Evolutionary conservation across 73 alveolate genomes (phyloP).

Genomic region (Halteria grandinella): DNA sequence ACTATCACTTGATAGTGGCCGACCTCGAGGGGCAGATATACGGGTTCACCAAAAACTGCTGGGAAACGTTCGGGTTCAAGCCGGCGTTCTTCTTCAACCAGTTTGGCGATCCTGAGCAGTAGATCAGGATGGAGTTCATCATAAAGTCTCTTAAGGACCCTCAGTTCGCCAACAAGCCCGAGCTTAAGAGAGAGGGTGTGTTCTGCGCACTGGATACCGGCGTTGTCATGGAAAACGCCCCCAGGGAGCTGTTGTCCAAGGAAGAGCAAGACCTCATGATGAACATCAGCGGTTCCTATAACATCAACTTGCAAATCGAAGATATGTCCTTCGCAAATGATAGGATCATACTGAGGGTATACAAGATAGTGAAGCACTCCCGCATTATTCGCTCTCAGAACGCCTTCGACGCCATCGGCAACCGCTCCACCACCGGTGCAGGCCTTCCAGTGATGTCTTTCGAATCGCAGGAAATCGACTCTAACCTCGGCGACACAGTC

Average conservation of each 20-base stretch:
- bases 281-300: slow-evolving; percentile 36
- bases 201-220: slow-evolving; percentile 15
- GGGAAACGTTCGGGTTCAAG: slow-evolving; percentile 49
- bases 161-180: slow-evolving; percentile 1
- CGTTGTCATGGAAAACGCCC: slow-evolving; percentile 1
- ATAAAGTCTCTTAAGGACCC: slow-evolving; percentile 9
- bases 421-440: no score
- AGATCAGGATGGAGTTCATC: slow-evolving; percentile 8
- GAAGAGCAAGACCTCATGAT: slow-evolving; percentile 23
- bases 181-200: slow-evolving; percentile 19
- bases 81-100: slow-evolving; percentile 2
- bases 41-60: slow-evolving; percentile 43
- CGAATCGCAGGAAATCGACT: no score
- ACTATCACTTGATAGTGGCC: slow-evolving; percentile 36
- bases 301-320: slow-evolving; percentile 5
- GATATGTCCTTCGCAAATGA: slow-evolving; percentile 44
- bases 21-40: slow-evolving; percentile 40
- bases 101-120: slow-evolving; percentile 34
- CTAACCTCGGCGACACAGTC: no score
- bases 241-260: slow-evolving; percentile 17
- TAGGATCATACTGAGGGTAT: slow-evolving; percentile 4
- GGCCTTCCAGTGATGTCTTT: no score
- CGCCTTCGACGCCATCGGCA: slow-evolving; percentile 23
- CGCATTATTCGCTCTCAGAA: slow-evolving; percentile 31
- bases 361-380: slow-evolving; percentile 17